Percentiles rank a stretch among this genome's conserved stretches.
phyloP scores from a whole-genome alignment of 2,329 filamentous ascomycete species.

The Trichocomaceae sp. region DNA sequence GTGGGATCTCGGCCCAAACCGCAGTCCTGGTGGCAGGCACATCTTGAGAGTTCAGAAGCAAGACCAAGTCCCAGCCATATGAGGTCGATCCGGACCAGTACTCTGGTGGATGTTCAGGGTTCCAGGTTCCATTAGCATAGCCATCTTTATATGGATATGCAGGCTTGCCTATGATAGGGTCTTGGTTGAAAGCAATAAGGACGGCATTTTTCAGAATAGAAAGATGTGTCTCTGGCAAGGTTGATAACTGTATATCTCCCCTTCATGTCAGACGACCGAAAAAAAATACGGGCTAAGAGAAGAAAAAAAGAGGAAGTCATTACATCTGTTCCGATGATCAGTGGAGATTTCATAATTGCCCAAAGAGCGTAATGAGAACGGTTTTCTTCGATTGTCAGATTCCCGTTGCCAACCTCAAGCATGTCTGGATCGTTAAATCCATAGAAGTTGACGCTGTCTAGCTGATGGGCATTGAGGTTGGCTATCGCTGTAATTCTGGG shows the following conservation, averaged over 20 bases:
- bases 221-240: slow-evolving; percentile 32
- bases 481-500: slow-evolving; percentile 36
- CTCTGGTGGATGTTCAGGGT: slow-evolving; percentile 28
- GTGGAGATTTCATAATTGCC: slow-evolving; percentile 46
- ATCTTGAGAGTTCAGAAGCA: slow-evolving; percentile 29
- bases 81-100: slow-evolving; percentile 31
- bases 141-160: slow-evolving; percentile 39
- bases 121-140: slow-evolving; percentile 32
- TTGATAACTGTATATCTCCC: slow-evolving; percentile 24
- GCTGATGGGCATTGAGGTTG: slow-evolving; percentile 45
- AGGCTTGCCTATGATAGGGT: slow-evolving; percentile 36
- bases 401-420: slow-evolving; percentile 46
- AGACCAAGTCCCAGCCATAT: slow-evolving; percentile 23
- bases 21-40: slow-evolving; percentile 20
- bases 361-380: slow-evolving; percentile 49
- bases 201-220: slow-evolving; percentile 39
- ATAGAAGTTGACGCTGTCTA: slow-evolving; percentile 44
- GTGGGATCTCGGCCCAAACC: slow-evolving; percentile 26
- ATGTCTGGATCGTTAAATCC: slow-evolving; percentile 48
- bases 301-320: background rate
- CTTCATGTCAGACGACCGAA: background rate
- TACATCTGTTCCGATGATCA: slow-evolving; percentile 44
- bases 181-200: slow-evolving; percentile 43
- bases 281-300: background rate
- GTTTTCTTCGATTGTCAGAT: slow-evolving; percentile 42